phyloP scores from a whole-genome alignment of 768 basidiomycete species.

The Trametes gibbosa region DNA sequence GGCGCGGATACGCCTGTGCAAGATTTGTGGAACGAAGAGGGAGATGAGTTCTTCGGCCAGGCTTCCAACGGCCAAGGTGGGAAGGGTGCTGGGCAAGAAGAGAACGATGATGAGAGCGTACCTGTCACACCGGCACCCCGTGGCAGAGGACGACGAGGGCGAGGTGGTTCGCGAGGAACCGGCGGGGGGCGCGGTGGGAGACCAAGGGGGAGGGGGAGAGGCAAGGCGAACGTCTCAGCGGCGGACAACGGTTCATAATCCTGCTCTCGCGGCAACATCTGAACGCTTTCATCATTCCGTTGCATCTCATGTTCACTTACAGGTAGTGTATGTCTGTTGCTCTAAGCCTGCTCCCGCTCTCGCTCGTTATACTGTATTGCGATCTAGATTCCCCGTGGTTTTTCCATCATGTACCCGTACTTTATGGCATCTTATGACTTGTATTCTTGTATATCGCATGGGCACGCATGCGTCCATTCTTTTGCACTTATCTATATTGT shows the following conservation, averaged over 20 bases:
- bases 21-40: slow-evolving; percentile 85
- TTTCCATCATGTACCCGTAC: slow-evolving; percentile 14
- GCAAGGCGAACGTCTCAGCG: slow-evolving; percentile 20
- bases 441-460: slow-evolving; percentile 16
- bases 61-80: slow-evolving; percentile 30
- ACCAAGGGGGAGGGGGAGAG: slow-evolving; percentile 22
- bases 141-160: slow-evolving; percentile 6
- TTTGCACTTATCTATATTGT: background rate
- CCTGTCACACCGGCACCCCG: slow-evolving; percentile 20
- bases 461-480: background rate
- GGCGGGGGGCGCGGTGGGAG: slow-evolving; percentile 15
- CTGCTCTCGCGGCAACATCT: background rate
- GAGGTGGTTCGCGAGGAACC: slow-evolving; percentile 2
- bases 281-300: slow-evolving; percentile 15
- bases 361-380: slow-evolving; percentile 18
- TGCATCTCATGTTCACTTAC: slow-evolving; percentile 9
- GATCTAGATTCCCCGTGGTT: slow-evolving; percentile 7
- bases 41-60: slow-evolving; percentile 83
- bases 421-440: slow-evolving; percentile 20
- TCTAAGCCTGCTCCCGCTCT: slow-evolving; percentile 17
- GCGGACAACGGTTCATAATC: slow-evolving; percentile 18
- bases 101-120: slow-evolving; percentile 29
- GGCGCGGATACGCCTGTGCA: slow-evolving; percentile 39
- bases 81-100: slow-evolving; percentile 21
- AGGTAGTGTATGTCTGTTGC: slow-evolving; percentile 24